Evolutionary conservation across 2,329 filamentous ascomycete genomes (phyloP).

Genomic region (Fusarium ramigenum): DNA sequence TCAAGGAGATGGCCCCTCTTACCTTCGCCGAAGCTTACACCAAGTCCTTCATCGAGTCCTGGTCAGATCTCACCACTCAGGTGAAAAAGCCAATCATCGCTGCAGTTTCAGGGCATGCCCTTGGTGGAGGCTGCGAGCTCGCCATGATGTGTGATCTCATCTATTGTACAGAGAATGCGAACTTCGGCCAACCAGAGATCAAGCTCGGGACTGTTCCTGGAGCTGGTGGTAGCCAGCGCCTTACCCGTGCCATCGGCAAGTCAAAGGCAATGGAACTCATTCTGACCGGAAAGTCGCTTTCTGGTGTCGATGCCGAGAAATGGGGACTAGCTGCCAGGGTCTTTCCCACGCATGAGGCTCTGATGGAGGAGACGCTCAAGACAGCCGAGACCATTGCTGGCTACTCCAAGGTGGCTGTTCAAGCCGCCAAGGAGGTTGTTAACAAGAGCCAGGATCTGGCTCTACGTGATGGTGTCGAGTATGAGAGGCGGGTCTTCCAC

Average conservation of each 20-base stretch:
- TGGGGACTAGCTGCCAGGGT: slow-evolving; percentile 91
- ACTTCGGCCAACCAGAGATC: slow-evolving; percentile 97
- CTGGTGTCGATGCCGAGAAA: slow-evolving; percentile 81
- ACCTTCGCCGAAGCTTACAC: slow-evolving; percentile 90
- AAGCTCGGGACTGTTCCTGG: slow-evolving; percentile 94
- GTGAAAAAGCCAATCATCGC: slow-evolving; percentile 95
- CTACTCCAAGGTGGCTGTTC: slow-evolving; percentile 85
- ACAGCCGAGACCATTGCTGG: slow-evolving; percentile 91
- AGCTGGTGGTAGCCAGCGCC: slow-evolving; percentile 87
- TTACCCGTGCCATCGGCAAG: slow-evolving; percentile 86
- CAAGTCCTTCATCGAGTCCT: slow-evolving; percentile 91
- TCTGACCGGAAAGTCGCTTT: slow-evolving; percentile 85
- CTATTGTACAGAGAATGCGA: slow-evolving; percentile 86
- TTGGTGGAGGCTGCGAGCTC: slow-evolving; percentile 95
- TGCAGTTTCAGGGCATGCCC: slow-evolving; percentile 92
- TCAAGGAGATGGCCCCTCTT: slow-evolving; percentile 97
- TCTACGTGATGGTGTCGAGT: slow-evolving; percentile 91
- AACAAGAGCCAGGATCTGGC: slow-evolving; percentile 97
- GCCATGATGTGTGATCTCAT: slow-evolving; percentile 98
- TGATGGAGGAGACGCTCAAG: slow-evolving; percentile 82
- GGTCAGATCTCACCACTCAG: slow-evolving; percentile 84
- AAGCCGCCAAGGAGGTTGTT: slow-evolving; percentile 96
- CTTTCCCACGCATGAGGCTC: slow-evolving; percentile 81
- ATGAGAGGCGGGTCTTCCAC: slow-evolving; percentile 93
- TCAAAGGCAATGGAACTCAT: slow-evolving; percentile 91